phyloP scores from a whole-genome alignment of 768 basidiomycete species.

The Kwoniella sp. region DNA sequence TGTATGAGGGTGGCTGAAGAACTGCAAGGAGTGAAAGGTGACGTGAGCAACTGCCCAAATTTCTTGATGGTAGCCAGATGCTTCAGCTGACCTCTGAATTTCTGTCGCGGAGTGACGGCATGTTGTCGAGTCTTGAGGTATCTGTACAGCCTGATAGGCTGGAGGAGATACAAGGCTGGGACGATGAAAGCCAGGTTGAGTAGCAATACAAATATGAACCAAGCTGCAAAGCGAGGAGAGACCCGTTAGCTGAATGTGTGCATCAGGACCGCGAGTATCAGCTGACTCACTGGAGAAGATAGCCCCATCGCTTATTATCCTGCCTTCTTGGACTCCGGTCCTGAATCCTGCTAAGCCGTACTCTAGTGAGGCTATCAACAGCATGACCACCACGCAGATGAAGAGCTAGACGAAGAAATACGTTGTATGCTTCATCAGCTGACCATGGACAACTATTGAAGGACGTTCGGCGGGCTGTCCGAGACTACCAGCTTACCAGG shows the following conservation, averaged over 20 bases:
- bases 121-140: conserved; percentile 64
- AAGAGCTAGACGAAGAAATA: conserved; percentile 56
- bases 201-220: conserved; percentile 54
- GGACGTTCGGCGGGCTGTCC: no score
- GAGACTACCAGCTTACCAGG: conserved; percentile 25
- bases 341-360: conserved; percentile 69
- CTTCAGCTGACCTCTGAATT: conserved; percentile 75
- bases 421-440: no score
- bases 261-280: conserved; percentile 58
- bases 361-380: conserved; percentile 69
- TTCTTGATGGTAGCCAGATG: no score
- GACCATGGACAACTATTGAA: no score
- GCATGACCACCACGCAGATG: conserved; percentile 66
- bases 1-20: conserved; percentile 71
- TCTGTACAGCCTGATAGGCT: conserved; percentile 67
- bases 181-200: conserved; percentile 69
- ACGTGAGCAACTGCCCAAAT: neutral
- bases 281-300: conserved; percentile 70
- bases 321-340: conserved; percentile 48
- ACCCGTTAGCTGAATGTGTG: neutral
- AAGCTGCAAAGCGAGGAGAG: conserved; percentile 25
- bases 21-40: conserved; percentile 57
- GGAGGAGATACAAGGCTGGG: conserved; percentile 73
- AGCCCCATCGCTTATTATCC: conserved; percentile 67
- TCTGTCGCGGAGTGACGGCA: conserved; percentile 74